Evolutionary conservation across 2,329 filamentous ascomycete species (phyloP), one percentile per base, ranked within the genome.

Genomic region (Diaporthe velutina): DNA sequence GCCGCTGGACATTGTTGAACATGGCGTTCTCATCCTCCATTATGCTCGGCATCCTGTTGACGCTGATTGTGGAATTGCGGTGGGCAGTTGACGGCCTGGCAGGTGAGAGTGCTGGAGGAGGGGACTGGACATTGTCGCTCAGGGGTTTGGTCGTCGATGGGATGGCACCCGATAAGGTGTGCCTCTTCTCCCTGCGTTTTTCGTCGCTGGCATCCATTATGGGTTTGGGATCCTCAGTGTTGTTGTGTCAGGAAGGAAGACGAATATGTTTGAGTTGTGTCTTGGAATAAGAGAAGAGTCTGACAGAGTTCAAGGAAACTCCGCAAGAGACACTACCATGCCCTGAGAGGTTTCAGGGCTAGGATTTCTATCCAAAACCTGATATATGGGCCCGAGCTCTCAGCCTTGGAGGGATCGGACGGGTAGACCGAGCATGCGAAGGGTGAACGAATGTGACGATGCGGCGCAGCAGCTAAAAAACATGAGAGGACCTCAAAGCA

Each of bases 31-130:
- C 67, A 28, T 76, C 68, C 40, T 76, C 74, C 42, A 55, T 30
- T 48, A 76, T 76, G 17, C 61, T 64, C 6, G 74, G 74, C 72
- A 76, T 68, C n/a, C 48, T 60, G 42, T 70, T 54, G 25, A 75
- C 35, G 60, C 64, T 71, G 25, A 58, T 52, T 38, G 50, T 40
- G 57, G 70, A 72, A 25, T 22, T 54, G n/a, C 70, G 48, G 57
- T 60, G 38, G 1, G 66, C 48, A 10, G 45, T 35, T 28, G 70
- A 40, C n/a, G 61, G 66, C 17, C 45, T 72, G 22, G 57, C 6
- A 9, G 60, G 25, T 33, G 58, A 30, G 38, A 30, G 35, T 12
- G 60, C 38, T 38, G 68, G 33, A 30, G 64, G 64, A 12, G 70
- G 58, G 19, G 66, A n/a, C 15, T 58, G 30, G 25, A 71, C 30